Evolutionary conservation across 352 stramenopile genomes (phyloP).

Genomic region (Phytopythium delawarense): DNA sequence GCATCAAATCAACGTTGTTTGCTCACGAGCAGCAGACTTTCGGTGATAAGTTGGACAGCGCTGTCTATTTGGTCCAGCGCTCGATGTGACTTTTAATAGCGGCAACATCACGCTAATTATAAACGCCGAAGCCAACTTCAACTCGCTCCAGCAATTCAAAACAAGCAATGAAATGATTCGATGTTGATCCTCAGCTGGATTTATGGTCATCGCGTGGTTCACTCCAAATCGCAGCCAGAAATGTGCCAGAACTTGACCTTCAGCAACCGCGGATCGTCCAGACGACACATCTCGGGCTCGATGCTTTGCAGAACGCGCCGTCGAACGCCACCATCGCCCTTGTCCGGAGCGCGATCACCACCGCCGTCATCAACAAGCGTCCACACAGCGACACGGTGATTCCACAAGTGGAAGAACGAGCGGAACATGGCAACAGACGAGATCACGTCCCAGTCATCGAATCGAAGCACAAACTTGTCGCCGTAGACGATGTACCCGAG

Average conservation of each 20-base stretch:
- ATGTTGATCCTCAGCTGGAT: too few species aligned
- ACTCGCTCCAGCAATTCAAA: too few species aligned
- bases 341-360: background rate
- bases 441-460: conserved; percentile 15
- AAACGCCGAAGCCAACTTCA: too few species aligned
- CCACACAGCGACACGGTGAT: conserved; percentile 10
- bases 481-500: conserved; percentile 18
- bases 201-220: too few species aligned
- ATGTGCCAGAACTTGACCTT: conserved; percentile 5
- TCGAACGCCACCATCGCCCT: too few species aligned
- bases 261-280: conserved; percentile 8
- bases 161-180: too few species aligned
- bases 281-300: conserved; percentile 6
- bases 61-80: too few species aligned
- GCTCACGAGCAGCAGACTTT: too few species aligned
- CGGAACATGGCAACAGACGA: background rate
- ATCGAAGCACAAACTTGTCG: conserved; percentile 4
- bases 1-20: too few species aligned
- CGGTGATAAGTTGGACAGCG: too few species aligned
- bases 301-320: background rate
- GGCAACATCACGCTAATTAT: too few species aligned
- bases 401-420: conserved; percentile 9
- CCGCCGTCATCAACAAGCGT: background rate
- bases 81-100: too few species aligned
- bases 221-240: background rate